Evolutionary conservation across 805 yeast genomes (phyloP).

Genomic region (Metschnikowia aberdeeniae): DNA sequence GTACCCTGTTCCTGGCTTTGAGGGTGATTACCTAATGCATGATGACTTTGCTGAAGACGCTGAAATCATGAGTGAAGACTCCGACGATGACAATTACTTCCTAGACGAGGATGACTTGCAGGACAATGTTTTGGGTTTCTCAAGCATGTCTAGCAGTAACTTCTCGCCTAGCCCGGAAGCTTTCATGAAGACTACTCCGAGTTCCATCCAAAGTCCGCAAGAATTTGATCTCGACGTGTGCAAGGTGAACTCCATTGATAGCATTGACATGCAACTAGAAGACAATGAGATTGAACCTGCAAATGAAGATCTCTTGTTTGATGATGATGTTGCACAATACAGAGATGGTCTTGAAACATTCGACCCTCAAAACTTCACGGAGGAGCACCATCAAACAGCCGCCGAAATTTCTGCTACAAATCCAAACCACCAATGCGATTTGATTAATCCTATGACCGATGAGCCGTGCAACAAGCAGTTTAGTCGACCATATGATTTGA

Average conservation of each 20-base stretch:
- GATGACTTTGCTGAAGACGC: slow-evolving; percentile 40
- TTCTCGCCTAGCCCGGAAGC: neutral
- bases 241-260: slow-evolving; percentile 6
- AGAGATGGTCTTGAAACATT: neutral
- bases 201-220: slow-evolving; percentile 1
- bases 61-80: slow-evolving; percentile 39
- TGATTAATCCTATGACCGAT: slow-evolving; percentile 59
- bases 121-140: slow-evolving; percentile 13
- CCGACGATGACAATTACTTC: slow-evolving; percentile 37
- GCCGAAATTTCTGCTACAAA: slow-evolving; percentile 32
- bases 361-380: slow-evolving; percentile 1
- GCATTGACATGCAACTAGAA: slow-evolving; percentile 9
- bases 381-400: slow-evolving; percentile 21
- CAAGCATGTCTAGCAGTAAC: neutral
- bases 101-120: slow-evolving; percentile 29
- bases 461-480: slow-evolving; percentile 70
- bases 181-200: slow-evolving; percentile 8
- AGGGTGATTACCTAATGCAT: slow-evolving; percentile 30
- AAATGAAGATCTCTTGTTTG: neutral
- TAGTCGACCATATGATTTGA: slow-evolving; percentile 59
- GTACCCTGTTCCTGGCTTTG: slow-evolving; percentile 28
- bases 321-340: neutral
- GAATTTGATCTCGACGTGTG: slow-evolving; percentile 4
- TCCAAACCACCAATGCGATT: slow-evolving; percentile 52
- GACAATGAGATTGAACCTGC: neutral